phyloP scores from a whole-genome alignment of 371 early-diverging fungal species.

The Amoeboradix gromovi region DNA sequence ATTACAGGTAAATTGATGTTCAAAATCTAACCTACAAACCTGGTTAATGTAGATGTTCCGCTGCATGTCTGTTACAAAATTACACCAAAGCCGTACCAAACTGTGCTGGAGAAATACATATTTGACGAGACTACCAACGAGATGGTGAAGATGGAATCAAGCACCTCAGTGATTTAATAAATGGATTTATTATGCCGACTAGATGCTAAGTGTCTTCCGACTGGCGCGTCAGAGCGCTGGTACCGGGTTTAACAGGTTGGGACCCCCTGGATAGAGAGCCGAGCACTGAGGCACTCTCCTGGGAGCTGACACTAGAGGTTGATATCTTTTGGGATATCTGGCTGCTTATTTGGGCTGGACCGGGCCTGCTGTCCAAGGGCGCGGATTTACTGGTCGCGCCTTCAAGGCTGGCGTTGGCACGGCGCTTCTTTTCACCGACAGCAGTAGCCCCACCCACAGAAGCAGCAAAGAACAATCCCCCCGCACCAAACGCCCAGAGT shows the following conservation, averaged over 20 bases:
- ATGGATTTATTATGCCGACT: not conserved
- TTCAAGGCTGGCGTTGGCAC: too few species aligned
- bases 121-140: not conserved
- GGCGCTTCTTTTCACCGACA: not conserved
- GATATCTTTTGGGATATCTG: not conserved
- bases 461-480: not conserved
- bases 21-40: too few species aligned
- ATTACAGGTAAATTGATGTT: too few species aligned
- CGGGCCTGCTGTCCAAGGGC: not conserved
- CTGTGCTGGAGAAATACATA: not conserved
- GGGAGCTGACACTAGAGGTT: too few species aligned
- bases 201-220: not conserved
- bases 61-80: slow-evolving; percentile 27
- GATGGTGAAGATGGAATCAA: not conserved
- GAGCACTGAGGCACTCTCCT: too few species aligned
- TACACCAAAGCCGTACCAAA: slow-evolving; percentile 34
- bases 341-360: not conserved
- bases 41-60: slow-evolving; percentile 26
- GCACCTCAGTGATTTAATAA: too few species aligned
- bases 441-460: not conserved
- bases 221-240: too few species aligned
- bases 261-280: too few species aligned
- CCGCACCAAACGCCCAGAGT: not conserved
- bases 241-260: too few species aligned
- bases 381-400: too few species aligned